phyloP scores from a whole-genome alignment of 2,329 filamentous ascomycete species.

The Sporothrix globosa region DNA sequence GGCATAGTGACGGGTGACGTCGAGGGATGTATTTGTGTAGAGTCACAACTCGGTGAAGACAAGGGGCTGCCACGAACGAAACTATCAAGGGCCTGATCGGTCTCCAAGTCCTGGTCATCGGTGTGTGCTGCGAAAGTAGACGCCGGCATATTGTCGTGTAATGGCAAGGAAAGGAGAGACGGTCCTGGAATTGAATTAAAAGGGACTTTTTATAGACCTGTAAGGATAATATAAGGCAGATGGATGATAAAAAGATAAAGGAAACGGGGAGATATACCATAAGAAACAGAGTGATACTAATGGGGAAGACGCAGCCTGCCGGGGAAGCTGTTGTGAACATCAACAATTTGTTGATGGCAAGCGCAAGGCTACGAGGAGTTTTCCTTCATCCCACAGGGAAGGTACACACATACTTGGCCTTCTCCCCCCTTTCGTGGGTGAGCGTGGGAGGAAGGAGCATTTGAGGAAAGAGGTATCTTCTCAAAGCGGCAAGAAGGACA shows the following conservation, averaged over 20 bases:
- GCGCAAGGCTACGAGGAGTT: neutral
- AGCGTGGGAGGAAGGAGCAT: constrained; percentile 8
- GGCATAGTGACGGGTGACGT: neutral
- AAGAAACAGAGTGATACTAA: neutral
- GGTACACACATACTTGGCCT: neutral
- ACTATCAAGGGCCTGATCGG: neutral
- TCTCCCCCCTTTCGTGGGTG: neutral
- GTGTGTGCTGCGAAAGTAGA: neutral
- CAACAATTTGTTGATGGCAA: constrained; percentile 2
- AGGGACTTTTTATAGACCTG: neutral
- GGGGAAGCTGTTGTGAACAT: neutral
- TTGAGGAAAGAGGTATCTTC: constrained; percentile 7
- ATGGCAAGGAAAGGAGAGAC: neutral
- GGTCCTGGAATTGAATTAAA: neutral
- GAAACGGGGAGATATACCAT: neutral
- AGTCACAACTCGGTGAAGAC: constrained; percentile 23
- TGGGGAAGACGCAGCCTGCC: no score
- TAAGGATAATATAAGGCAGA: constrained; percentile 8
- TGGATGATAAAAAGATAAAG: neutral
- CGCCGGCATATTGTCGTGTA: neutral
- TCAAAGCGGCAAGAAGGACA: neutral
- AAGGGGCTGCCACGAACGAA: neutral
- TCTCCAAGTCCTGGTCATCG: neutral
- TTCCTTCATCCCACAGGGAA: neutral
- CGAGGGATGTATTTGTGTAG: constrained; percentile 28